Evolutionary conservation across 78 protist species (phyloP).

Genomic region (Pelomyxa schiedti): DNA sequence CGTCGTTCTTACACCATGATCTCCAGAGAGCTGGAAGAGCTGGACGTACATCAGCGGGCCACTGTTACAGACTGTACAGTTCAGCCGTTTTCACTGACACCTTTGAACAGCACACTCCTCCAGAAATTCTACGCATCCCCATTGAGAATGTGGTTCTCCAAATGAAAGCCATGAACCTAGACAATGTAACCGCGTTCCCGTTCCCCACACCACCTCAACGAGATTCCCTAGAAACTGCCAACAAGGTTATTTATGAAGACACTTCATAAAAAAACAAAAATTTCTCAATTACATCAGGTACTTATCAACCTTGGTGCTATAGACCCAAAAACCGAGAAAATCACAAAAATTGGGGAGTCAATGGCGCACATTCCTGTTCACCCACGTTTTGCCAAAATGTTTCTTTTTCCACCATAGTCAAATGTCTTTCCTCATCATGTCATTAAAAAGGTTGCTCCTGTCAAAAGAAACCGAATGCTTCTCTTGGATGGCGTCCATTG

Average conservation of each 20-base stretch:
- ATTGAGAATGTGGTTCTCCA: slow-evolving; percentile 67
- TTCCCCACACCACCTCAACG: slow-evolving; percentile 77
- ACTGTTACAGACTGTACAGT: slow-evolving; percentile 78
- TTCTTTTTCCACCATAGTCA: background rate
- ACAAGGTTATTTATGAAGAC: background rate
- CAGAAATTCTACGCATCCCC: slow-evolving; percentile 78
- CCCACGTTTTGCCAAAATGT: slow-evolving; percentile 80
- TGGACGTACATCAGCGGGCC: slow-evolving; percentile 87
- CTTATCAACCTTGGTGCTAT: slow-evolving; percentile 66
- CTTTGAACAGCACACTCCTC: slow-evolving; percentile 48
- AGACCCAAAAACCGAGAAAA: slow-evolving; percentile 7
- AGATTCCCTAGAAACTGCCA: slow-evolving; percentile 1
- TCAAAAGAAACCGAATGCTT: slow-evolving; percentile 43
- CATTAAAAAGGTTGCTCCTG: background rate
- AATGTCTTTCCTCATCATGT: background rate
- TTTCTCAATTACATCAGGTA: background rate
- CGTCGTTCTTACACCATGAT: background rate
- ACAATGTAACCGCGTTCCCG: slow-evolving; percentile 66
- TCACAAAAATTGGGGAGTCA: slow-evolving; percentile 39
- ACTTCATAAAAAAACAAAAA: background rate
- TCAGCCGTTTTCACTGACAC: slow-evolving; percentile 65
- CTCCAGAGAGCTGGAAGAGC: slow-evolving; percentile 90
- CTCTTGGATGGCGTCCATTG: slow-evolving; percentile 55
- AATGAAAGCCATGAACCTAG: slow-evolving; percentile 80
- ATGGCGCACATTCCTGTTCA: slow-evolving; percentile 63